A percentile compares a stretch with the other conserved stretches of the same genome.
Evolutionary conservation across 306 rosid species (phyloP).

Genomic region (Boehmeria nivea): DNA sequence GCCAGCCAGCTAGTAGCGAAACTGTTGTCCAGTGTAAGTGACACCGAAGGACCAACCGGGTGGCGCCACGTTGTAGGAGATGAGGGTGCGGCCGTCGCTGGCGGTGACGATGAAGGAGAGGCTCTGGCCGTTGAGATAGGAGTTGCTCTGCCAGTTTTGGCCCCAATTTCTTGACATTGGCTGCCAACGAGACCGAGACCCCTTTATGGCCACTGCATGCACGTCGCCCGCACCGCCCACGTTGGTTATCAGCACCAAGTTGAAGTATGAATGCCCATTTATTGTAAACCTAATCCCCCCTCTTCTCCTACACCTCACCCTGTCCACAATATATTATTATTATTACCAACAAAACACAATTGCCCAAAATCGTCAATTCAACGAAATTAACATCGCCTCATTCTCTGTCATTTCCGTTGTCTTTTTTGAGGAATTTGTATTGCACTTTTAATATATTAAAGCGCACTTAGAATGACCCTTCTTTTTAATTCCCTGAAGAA

Average conservation of each 20-base stretch:
- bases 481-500: too few relatives aligned
- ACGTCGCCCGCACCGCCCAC: constrained; percentile 90
- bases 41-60: constrained; percentile 68
- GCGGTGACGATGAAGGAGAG: constrained; percentile 70
- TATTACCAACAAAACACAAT: neutral
- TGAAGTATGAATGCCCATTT: constrained; percentile 81
- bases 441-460: too few relatives aligned
- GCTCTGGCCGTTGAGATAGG: constrained; percentile 60
- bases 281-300: constrained; percentile 74
- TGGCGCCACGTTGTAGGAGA: constrained; percentile 66
- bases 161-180: constrained; percentile 85
- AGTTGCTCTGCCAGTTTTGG: constrained; percentile 81
- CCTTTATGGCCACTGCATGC: constrained; percentile 59
- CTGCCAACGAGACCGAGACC: constrained; percentile 68
- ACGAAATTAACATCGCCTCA: too few relatives aligned
- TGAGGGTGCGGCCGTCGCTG: constrained; percentile 44
- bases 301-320: constrained; percentile 66
- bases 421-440: too few relatives aligned
- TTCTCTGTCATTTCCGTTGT: too few relatives aligned
- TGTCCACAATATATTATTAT: neutral
- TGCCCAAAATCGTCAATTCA: too few relatives aligned
- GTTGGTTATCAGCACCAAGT: constrained; percentile 65
- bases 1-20: constrained; percentile 33
- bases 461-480: too few relatives aligned
- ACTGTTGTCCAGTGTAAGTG: constrained; percentile 68